Conservation (phyloP, 78 protist genomes). For the Bodo saltans region DNA sequence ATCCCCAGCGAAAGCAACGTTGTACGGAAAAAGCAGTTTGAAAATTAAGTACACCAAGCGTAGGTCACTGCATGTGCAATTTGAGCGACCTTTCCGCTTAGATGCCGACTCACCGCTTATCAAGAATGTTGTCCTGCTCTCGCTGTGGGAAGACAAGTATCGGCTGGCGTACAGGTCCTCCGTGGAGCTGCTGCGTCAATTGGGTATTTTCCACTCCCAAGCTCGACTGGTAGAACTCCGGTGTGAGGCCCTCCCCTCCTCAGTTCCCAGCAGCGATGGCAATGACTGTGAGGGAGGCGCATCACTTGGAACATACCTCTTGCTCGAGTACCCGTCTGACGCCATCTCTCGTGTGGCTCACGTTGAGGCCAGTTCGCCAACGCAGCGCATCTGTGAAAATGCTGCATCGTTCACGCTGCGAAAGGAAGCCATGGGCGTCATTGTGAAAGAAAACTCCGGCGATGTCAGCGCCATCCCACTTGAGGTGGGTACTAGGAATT, state of each 20-base stretch:
- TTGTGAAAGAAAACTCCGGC: too few species aligned
- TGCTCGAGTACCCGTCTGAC: background rate
- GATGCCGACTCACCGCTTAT: background rate
- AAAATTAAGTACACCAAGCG: slow-evolving; percentile 4
- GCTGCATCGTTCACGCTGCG: too few species aligned
- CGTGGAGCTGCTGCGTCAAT: background rate
- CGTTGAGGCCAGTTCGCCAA: background rate
- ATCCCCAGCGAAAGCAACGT: background rate
- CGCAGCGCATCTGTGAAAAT: too few species aligned
- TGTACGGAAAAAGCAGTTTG: slow-evolving; percentile 5
- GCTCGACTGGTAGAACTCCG: background rate
- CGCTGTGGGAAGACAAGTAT: slow-evolving; percentile 23
- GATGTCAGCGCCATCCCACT: background rate
- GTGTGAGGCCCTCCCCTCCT: background rate
- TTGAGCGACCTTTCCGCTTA: background rate
- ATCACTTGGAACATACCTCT: slow-evolving; percentile 10
- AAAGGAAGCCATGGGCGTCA: too few species aligned
- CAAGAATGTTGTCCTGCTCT: background rate
- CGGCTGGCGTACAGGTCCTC: slow-evolving; percentile 4
- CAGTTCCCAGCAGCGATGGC: background rate
- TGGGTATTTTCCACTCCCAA: background rate
- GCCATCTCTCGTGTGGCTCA: background rate
- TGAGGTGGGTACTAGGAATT: slow-evolving; percentile 3
- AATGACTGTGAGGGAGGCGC: background rate
- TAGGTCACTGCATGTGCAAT: background rate